These are phyloP conservation scores for Pseudopyrenochaeta lycopersici DNA, from an alignment of 2,329 filamentous ascomycete genomes.

Conservation along the genomic window DNA sequence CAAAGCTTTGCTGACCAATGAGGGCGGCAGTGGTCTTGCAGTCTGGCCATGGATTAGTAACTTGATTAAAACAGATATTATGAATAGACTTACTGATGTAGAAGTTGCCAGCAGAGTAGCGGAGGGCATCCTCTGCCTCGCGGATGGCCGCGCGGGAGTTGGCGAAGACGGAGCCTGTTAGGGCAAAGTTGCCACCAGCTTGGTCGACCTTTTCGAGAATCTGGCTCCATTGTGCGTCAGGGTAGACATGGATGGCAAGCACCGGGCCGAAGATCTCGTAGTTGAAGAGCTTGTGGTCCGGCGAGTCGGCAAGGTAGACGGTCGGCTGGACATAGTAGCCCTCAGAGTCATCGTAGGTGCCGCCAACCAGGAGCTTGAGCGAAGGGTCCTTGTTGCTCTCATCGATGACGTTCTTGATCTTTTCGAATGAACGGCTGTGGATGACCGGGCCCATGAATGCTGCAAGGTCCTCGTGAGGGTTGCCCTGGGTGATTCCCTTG, in stretches of 20 bases:
- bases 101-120: constrained; percentile 80
- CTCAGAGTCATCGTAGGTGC: constrained; percentile 76
- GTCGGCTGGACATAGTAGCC: constrained; percentile 86
- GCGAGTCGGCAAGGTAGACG: constrained; percentile 76
- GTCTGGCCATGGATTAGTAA: constrained; percentile 23
- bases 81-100: constrained; percentile 68
- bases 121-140: constrained; percentile 73
- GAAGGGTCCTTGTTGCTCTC: constrained; percentile 75
- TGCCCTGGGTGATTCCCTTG: constrained; percentile 73
- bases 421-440: constrained; percentile 79
- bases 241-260: constrained; percentile 78
- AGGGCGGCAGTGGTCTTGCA: constrained; percentile 47
- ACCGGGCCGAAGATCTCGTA: constrained; percentile 85
- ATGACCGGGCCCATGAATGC: constrained; percentile 90
- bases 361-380: constrained; percentile 76
- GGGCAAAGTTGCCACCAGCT: constrained; percentile 74
- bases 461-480: constrained; percentile 68
- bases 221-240: constrained; percentile 65
- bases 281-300: constrained; percentile 74
- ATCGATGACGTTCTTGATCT: constrained; percentile 77
- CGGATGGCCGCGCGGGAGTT: constrained; percentile 70
- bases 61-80: neutral
- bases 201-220: constrained; percentile 67
- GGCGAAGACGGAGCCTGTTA: constrained; percentile 79
- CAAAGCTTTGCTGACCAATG: constrained; percentile 59